These are phyloP conservation scores for Hypomyces perniciosus DNA, from an alignment of 2,329 filamentous ascomycete genomes.

Conservation along the genomic window DNA sequence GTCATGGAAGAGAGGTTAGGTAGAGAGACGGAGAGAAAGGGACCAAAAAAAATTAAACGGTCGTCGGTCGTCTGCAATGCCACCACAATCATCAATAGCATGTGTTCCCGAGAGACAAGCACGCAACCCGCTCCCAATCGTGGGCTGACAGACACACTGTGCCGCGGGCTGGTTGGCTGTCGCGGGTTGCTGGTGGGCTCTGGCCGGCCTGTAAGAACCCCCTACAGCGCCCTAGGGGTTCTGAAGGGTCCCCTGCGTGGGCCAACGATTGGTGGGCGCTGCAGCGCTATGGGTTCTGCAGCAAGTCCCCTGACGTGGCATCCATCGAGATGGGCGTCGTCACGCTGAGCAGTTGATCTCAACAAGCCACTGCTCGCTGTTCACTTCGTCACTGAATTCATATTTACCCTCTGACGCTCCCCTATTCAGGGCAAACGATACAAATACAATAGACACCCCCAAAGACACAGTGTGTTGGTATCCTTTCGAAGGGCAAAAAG, in stretches of 20 bases:
- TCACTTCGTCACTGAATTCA: too few relatives aligned
- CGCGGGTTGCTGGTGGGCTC: too few relatives aligned
- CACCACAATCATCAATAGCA: constrained; percentile 9
- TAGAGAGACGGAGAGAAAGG: background rate
- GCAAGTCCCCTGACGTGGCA: constrained; percentile 2
- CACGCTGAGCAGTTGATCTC: background rate
- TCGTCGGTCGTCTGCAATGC: background rate
- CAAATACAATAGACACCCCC: too few relatives aligned
- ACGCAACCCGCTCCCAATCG: too few relatives aligned
- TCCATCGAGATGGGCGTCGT: background rate
- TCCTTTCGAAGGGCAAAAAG: too few relatives aligned
- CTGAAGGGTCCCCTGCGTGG: too few relatives aligned
- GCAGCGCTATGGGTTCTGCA: background rate
- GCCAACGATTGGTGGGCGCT: too few relatives aligned
- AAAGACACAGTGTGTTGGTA: too few relatives aligned
- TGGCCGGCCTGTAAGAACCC: too few relatives aligned
- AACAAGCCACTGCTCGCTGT: background rate
- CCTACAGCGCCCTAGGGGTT: too few relatives aligned
- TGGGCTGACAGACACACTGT: background rate
- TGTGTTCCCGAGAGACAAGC: background rate
- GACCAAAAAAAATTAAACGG: constrained; percentile 1
- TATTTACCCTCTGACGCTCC: too few relatives aligned
- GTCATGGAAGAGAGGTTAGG: background rate
- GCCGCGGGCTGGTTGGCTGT: background rate
- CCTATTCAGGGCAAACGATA: too few relatives aligned